These are phyloP conservation scores for Nannizzia gypsea DNA, from an alignment of 2,329 filamentous ascomycete genomes.

Conservation along the genomic window DNA sequence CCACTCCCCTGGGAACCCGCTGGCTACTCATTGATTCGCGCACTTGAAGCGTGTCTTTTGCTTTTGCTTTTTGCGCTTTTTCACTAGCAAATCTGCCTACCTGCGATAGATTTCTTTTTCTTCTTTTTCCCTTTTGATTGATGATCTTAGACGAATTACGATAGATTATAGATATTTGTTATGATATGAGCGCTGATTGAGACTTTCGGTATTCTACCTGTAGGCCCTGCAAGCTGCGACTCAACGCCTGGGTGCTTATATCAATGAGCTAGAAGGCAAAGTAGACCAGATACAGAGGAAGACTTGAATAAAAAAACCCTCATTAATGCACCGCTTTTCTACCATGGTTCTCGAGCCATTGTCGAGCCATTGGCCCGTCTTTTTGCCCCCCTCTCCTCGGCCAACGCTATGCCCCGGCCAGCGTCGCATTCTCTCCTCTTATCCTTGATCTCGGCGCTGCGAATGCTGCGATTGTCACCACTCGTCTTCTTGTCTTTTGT, in stretches of 20 bases:
- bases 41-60: not conserved
- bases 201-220: not conserved
- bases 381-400: not conserved
- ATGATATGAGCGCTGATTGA: conserved; percentile 1
- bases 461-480: not conserved
- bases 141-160: not conserved
- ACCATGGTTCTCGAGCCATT: not conserved
- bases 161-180: conserved; percentile 3
- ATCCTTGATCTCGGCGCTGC: not conserved
- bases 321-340: not conserved
- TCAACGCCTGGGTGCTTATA: conserved; percentile 72
- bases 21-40: not conserved
- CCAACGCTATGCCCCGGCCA: not conserved
- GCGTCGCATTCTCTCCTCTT: not conserved
- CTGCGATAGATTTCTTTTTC: not conserved
- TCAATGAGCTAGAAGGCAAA: conserved; percentile 70
- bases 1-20: not conserved
- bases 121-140: not conserved
- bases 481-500: not conserved
- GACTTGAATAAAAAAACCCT: not conserved
- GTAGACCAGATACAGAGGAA: conserved; percentile 57
- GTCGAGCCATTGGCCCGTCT: not conserved
- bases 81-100: not conserved
- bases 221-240: conserved; percentile 81
- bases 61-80: not conserved